Conservation (phyloP, 352 stramenopile species). For the Pythium grandisporangium region DNA sequence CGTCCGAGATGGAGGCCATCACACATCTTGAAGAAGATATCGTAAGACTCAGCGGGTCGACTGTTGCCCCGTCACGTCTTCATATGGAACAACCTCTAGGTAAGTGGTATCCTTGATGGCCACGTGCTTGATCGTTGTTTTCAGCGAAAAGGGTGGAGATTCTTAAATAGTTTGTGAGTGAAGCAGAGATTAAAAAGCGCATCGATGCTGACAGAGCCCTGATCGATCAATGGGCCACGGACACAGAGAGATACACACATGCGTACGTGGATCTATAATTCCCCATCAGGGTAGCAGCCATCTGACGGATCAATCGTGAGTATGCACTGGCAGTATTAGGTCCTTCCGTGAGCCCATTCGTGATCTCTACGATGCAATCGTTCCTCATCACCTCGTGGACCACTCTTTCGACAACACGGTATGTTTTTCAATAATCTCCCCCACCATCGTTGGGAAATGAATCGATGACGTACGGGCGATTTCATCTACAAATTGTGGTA, state of each 20-base stretch:
- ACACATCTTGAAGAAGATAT: conserved; percentile 46
- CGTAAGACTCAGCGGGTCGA: conserved; percentile 29
- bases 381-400: conserved; percentile 24
- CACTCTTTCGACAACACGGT: conserved; percentile 34
- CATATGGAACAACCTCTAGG: conserved; percentile 33
- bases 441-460: no score
- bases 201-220: conserved; percentile 36
- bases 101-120: no score
- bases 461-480: no score
- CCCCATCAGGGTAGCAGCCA: no score
- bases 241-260: conserved; percentile 38
- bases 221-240: conserved; percentile 36
- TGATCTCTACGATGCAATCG: conserved; percentile 42
- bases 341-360: conserved; percentile 40
- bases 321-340: conserved; percentile 20
- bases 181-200: conserved; percentile 32
- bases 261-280: no score
- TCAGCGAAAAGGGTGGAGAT: background rate
- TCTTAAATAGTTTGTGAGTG: no score
- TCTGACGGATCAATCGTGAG: background rate
- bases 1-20: conserved; percentile 31
- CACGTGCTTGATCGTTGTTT: no score
- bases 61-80: conserved; percentile 24
- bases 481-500: background rate
- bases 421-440: background rate